Base-by-base conservation (phyloP, 805 yeast species). In the Candida ortonii region DNA sequence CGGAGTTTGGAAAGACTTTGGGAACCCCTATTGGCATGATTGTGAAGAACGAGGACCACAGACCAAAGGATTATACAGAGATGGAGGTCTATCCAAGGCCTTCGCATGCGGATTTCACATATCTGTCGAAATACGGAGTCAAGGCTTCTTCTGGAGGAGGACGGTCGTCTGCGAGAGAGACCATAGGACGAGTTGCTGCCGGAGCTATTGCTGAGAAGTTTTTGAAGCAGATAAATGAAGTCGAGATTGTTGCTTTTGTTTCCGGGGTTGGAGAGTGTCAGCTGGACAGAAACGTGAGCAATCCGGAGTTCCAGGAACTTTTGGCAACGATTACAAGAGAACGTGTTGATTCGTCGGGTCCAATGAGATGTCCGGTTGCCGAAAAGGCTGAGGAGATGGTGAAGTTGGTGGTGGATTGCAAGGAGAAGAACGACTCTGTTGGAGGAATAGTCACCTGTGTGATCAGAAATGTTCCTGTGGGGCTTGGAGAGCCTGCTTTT, bases 401-500 rank as follows among this genome's bases (percentile, higher is more conserved):
- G 39, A 79, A 82, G 60, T 80, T 82, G 28, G 93, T 93, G 39
- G 96, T 89, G 67, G 71, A 82, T 49, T 81, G 81, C 66, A 78
- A 94, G 61, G 96, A 85, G 50, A 62, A 78, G 28, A 74, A 85
- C 51, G 98, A 93, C 64, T 89, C 97, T 32, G 86, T 93, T 48
- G 98, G 98, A 45, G 98, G 98, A 53, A 85, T 90, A 26, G 98
- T 93, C 36, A 93, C 98, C 7, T 93, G 98, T 71, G 97, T 93
- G 13, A 74, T 93, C 28, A 78, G 97, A 62, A 90, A 93, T 63
- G 76, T 84, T 47, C 98, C 98, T 24, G 70, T 82, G 34, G 97
- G 97, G n/a, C 71, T 93, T 26, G 98, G 98, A 46, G 98, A 93
- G 68, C 98, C 98, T 18, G 87, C 88, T 43, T 93, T 93, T 59